Conservation (phyloP, 257 asterid species). For the Mitragyna speciosa region DNA sequence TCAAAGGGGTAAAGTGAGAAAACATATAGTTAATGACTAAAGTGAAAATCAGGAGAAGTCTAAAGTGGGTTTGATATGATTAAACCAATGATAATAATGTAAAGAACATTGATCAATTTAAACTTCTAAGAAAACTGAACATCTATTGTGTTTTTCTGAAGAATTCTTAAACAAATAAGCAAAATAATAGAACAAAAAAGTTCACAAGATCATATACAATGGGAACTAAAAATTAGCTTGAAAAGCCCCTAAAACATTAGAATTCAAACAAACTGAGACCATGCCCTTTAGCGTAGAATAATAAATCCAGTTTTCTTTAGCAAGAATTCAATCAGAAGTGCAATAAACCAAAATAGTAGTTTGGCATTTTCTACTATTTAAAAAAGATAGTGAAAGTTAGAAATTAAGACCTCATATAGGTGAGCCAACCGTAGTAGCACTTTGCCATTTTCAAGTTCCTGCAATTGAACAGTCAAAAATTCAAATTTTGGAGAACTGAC, state of each 20-base stretch:
- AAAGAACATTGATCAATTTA: no score
- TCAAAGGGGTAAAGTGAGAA: no score
- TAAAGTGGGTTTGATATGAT: no score
- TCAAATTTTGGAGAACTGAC: neutral
- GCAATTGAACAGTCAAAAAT: conserved; percentile 23
- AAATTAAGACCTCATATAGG: conserved; percentile 65
- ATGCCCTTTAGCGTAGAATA: neutral
- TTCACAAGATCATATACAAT: neutral
- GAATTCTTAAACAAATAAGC: no score
- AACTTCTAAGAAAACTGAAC: no score
- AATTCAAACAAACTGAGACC: neutral
- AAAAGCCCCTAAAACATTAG: neutral
- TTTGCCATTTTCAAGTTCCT: conserved; percentile 71
- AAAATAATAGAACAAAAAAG: neutral
- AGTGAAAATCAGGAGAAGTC: no score
- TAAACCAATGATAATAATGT: no score
- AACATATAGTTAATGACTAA: no score
- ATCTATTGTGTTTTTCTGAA: no score
- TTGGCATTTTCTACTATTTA: neutral
- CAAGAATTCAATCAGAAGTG: neutral
- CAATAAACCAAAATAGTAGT: no score
- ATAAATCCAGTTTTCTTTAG: neutral
- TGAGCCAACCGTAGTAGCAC: conserved; percentile 83
- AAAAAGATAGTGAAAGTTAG: conserved; percentile 12
- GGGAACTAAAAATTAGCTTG: neutral